Base-by-base conservation (phyloP, 1,139 yeast genomes). In the Candida frijolesensis region DNA sequence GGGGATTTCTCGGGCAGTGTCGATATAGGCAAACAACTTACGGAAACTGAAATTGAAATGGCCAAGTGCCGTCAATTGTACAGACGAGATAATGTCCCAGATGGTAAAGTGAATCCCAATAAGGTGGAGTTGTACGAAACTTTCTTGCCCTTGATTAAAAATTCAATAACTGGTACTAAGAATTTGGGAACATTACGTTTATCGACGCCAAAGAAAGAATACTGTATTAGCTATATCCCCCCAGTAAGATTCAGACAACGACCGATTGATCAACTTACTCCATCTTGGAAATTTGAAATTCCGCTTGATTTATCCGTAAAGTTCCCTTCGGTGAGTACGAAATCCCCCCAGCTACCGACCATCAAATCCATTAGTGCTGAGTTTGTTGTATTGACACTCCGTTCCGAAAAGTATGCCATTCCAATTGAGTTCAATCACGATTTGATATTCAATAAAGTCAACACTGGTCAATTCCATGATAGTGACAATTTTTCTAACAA, bases 401-500 rank as follows among this genome's bases (percentile, higher is more conserved):
- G 67, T 40, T 68, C 79, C 2, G 61, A 63, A 11, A 64, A 65
- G 43, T 54, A 59, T 33, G 64, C 66, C 9, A 67, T 76, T 15
- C 80, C 80, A 0, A 54, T 76, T 15, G 80, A 76, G 51, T 62
- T 76, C 47, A 71, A 70, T 54, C 79, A 74, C 53, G 74, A 70
- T 40, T 64, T 74, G 62, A 60, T 76, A n/a, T 72, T 67, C 54
- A 63, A 66, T 47, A 50, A 62, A 22, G 42, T 40, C 15, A 38
- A 48, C 14, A 34, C 40, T n/a, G 46, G 45, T 18, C 38, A 49
- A 27, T 55, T 58, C 15, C 50, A 51, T 12, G 71, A 66, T 52
- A 38, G 48, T 2, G 78, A 74, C 49, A 62, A 62, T 22, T 61
- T 71, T 42, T 52, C 53, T 2, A 51, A 55, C 14, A 65, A 64